Conservation (phyloP, 768 basidiomycete species). For the Rhizopogon roseolus region DNA sequence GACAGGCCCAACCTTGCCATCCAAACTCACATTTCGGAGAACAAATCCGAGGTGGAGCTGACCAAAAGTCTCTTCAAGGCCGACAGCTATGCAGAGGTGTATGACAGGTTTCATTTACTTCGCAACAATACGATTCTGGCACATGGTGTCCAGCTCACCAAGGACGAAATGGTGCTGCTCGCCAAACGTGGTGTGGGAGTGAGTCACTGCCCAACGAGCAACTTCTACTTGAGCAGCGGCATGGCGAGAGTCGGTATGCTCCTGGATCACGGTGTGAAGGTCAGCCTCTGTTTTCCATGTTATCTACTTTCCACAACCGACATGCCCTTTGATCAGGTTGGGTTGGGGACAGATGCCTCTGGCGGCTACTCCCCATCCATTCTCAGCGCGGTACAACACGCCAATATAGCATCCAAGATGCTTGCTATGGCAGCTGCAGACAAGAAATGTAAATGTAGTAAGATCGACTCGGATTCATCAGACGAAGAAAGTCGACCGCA, state of each 20-base stretch:
- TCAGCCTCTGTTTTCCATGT: slow-evolving; percentile 22
- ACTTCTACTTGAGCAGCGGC: slow-evolving; percentile 87
- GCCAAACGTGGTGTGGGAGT: slow-evolving; percentile 64
- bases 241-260: slow-evolving; percentile 73
- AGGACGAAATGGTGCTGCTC: slow-evolving; percentile 71
- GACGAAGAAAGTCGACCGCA: not conserved
- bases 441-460: not conserved
- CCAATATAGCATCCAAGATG: slow-evolving; percentile 79
- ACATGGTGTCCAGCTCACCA: slow-evolving; percentile 78
- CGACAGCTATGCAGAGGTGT: slow-evolving; percentile 71
- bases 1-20: slow-evolving; percentile 62
- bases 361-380: slow-evolving; percentile 86
- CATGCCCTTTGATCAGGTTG: slow-evolving; percentile 52
- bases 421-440: slow-evolving; percentile 37
- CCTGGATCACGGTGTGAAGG: slow-evolving; percentile 86
- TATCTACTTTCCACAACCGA: slow-evolving; percentile 4
- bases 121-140: slow-evolving; percentile 79
- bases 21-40: slow-evolving; percentile 94
- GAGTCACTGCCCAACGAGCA: slow-evolving; percentile 92
- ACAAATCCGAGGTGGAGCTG: slow-evolving; percentile 62
- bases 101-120: slow-evolving; percentile 75
- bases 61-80: slow-evolving; percentile 66
- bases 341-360: slow-evolving; percentile 90
- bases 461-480: not conserved
- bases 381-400: slow-evolving; percentile 66